phyloP scores from a whole-genome alignment of 2,329 filamentous ascomycete genomes.

The Diaporthe capsici region DNA sequence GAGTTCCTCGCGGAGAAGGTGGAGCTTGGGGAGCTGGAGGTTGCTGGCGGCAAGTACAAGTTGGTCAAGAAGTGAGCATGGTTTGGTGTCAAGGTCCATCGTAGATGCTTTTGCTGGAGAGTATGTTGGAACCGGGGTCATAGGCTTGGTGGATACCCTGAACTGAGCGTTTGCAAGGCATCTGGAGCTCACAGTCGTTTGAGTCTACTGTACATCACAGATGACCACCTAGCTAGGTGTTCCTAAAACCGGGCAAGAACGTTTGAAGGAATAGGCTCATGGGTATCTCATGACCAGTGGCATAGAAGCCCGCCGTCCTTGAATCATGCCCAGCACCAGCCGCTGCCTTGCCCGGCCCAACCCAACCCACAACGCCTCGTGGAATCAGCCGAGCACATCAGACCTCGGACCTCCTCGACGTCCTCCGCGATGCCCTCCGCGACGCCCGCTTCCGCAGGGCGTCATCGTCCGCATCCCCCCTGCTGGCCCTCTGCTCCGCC shows the following conservation, averaged over 20 bases:
- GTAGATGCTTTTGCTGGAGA: not conserved
- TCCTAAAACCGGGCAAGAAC: too few species aligned
- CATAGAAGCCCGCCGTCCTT: not conserved
- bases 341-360: not conserved
- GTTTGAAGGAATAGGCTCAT: too few species aligned
- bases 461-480: not conserved
- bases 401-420: not conserved
- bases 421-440: not conserved
- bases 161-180: not conserved
- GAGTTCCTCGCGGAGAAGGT: constrained; percentile 87
- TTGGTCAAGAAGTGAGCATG: constrained; percentile 69
- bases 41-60: constrained; percentile 79
- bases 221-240: not conserved
- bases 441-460: constrained; percentile 17
- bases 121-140: not conserved
- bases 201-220: not conserved
- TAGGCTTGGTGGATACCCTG: not conserved
- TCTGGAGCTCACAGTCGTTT: not conserved
- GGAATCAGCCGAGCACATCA: not conserved
- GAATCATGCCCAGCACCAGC: not conserved
- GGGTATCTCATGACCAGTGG: not conserved
- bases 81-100: not conserved
- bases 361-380: not conserved
- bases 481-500: constrained; percentile 32
- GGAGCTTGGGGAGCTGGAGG: constrained; percentile 77